These are phyloP conservation scores for Candida wancherniae DNA, from an alignment of 805 yeast species.

Conservation along the genomic window DNA sequence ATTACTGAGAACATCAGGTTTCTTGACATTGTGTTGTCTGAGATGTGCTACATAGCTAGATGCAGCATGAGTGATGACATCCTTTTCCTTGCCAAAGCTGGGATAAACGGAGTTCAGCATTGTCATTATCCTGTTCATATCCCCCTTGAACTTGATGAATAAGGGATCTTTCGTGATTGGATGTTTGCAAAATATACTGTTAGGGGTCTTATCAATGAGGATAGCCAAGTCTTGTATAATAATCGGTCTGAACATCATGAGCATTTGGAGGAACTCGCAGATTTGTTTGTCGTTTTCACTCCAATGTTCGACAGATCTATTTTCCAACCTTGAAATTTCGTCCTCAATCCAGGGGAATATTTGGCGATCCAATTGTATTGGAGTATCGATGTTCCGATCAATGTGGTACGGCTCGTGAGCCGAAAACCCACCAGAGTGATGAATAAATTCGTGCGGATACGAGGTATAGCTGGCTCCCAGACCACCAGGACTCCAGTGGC, in stretches of 20 bases:
- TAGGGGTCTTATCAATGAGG: slow-evolving; percentile 1
- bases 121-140: neutral
- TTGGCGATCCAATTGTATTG: slow-evolving; percentile 1
- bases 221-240: slow-evolving; percentile 8
- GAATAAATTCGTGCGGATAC: slow-evolving; percentile 2
- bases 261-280: slow-evolving; percentile 2
- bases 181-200: slow-evolving; percentile 2
- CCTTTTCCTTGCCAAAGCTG: too few relatives aligned
- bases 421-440: slow-evolving; percentile 2
- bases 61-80: too few relatives aligned
- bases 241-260: slow-evolving; percentile 2
- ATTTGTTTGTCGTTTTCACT: neutral
- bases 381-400: slow-evolving; percentile 1
- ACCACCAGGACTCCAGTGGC: neutral
- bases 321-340: neutral
- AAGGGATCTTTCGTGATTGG: slow-evolving; percentile 1
- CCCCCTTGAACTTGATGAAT: slow-evolving; percentile 1
- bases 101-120: neutral
- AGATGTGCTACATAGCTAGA: too few relatives aligned
- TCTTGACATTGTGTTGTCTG: too few relatives aligned
- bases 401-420: slow-evolving; percentile 3
- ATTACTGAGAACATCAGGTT: too few relatives aligned
- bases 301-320: too few relatives aligned
- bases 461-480: neutral
- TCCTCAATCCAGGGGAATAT: slow-evolving; percentile 6